Percentiles rank a stretch among this genome's conserved stretches.
phyloP scores from a whole-genome alignment of 805 yeast species.

The Metschnikowia gelsemii region DNA sequence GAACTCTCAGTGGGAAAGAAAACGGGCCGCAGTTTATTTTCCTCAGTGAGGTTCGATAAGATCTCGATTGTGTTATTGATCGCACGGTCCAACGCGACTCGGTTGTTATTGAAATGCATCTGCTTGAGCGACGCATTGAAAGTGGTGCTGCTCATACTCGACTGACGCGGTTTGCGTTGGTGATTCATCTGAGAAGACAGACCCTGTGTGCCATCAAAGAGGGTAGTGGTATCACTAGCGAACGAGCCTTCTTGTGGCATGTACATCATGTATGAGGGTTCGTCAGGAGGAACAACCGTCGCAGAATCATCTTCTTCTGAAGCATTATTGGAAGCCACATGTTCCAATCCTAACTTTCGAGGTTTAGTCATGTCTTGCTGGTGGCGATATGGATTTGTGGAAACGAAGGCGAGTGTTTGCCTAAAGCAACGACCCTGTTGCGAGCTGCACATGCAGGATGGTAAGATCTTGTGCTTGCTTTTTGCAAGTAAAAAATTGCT shows the following conservation, averaged over 20 bases:
- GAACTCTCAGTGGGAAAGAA: slow-evolving; percentile 54
- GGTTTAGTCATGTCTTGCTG: slow-evolving; percentile 7
- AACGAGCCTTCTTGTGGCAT: slow-evolving; percentile 35
- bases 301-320: slow-evolving; percentile 16
- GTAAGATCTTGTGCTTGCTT: no score
- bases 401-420: slow-evolving; percentile 9
- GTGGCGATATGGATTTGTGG: slow-evolving; percentile 1
- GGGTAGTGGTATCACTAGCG: slow-evolving; percentile 27
- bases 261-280: slow-evolving; percentile 26
- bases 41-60: slow-evolving; percentile 50
- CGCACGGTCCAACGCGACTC: slow-evolving; percentile 60
- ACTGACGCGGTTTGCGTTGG: slow-evolving; percentile 13
- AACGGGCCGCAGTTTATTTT: slow-evolving; percentile 60
- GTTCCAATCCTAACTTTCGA: slow-evolving; percentile 2
- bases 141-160: slow-evolving; percentile 25
- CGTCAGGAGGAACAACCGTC: slow-evolving; percentile 15
- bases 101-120: slow-evolving; percentile 71
- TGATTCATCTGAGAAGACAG: slow-evolving; percentile 17
- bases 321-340: background rate
- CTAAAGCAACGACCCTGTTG: slow-evolving; percentile 2
- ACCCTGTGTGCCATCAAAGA: slow-evolving; percentile 32
- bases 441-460: slow-evolving; percentile 7
- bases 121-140: slow-evolving; percentile 64
- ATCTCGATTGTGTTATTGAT: slow-evolving; percentile 54
- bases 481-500: no score